These are phyloP conservation scores for Gonium pectorale DNA, from an alignment of 139 green algal species.

Conservation along the genomic window DNA sequence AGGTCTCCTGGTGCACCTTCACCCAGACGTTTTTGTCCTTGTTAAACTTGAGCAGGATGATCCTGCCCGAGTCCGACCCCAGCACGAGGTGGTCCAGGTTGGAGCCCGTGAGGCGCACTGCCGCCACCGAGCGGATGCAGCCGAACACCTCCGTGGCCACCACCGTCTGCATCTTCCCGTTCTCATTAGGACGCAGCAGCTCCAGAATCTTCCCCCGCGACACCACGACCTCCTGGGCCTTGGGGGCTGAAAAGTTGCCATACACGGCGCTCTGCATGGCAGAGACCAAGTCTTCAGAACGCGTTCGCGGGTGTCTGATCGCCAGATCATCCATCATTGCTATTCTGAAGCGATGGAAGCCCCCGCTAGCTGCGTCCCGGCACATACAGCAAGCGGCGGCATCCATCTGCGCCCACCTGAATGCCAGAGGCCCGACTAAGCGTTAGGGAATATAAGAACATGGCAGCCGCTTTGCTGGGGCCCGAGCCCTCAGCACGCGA, in stretches of 20 bases:
- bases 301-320: too few relatives aligned
- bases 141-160: constrained; percentile 90
- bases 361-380: too few relatives aligned
- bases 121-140: constrained; percentile 84
- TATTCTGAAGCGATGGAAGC: too few relatives aligned
- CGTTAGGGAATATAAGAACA: constrained; percentile 89
- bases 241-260: constrained; percentile 96
- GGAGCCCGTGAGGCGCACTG: constrained; percentile 93
- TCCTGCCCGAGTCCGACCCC: constrained; percentile 93
- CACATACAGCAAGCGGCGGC: too few relatives aligned
- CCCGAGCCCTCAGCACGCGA: constrained; percentile 3
- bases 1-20: constrained; percentile 98
- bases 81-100: constrained; percentile 91
- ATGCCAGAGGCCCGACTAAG: constrained; percentile 82
- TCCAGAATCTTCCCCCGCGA: constrained; percentile 93
- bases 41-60: constrained; percentile 96
- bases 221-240: constrained; percentile 96
- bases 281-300: too few relatives aligned
- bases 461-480: too few relatives aligned
- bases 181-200: constrained; percentile 94
- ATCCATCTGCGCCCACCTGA: constrained; percentile 65
- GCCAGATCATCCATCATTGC: too few relatives aligned
- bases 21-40: constrained; percentile 89
- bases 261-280: constrained; percentile 86
- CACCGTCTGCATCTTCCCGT: constrained; percentile 80